phyloP scores from a whole-genome alignment of 805 yeast genomes.

The Alloascoidea hylecoeti region DNA sequence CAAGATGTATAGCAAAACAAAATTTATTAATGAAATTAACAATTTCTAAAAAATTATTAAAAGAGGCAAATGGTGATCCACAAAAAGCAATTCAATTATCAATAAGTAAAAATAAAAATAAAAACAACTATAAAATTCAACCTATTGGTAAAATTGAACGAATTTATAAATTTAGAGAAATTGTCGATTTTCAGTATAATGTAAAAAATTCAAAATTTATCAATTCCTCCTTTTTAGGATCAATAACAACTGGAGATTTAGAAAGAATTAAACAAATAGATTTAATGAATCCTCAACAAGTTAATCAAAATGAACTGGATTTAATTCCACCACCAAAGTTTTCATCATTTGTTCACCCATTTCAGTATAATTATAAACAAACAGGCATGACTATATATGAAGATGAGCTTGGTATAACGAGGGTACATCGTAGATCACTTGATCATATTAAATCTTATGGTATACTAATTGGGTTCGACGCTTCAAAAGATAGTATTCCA shows the following conservation, averaged over 20 bases:
- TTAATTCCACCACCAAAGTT: conserved; percentile 82
- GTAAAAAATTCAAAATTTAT: conserved; percentile 43
- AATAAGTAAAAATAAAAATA: conserved; percentile 29
- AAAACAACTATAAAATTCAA: conserved; percentile 26
- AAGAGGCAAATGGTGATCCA: conserved; percentile 22
- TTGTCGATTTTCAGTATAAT: conserved; percentile 76
- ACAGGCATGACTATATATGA: conserved; percentile 48
- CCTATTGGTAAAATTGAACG: conserved; percentile 59
- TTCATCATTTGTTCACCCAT: conserved; percentile 64
- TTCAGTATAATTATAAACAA: conserved; percentile 61
- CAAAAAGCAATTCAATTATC: conserved; percentile 54
- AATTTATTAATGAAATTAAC: conserved; percentile 18
- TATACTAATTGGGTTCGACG: conserved; percentile 17
- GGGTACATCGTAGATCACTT: conserved; percentile 14
- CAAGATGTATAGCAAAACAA: conserved; percentile 13
- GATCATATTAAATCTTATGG: conserved; percentile 14
- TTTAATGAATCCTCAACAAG: conserved; percentile 11
- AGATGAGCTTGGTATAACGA: conserved; percentile 32
- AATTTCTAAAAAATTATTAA: conserved; percentile 15
- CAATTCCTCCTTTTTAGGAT: conserved; percentile 17
- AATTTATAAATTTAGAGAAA: conserved; percentile 65
- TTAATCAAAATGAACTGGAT: conserved; percentile 25
- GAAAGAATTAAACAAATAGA: conserved; percentile 24
- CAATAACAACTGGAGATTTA: conserved; percentile 28
- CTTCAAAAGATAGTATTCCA: conserved; percentile 2